A percentile compares a stretch with the other conserved stretches of the same genome.
Evolutionary conservation across 768 basidiomycete genomes (phyloP).

Genomic region (Pulveroboletus ravenelii): DNA sequence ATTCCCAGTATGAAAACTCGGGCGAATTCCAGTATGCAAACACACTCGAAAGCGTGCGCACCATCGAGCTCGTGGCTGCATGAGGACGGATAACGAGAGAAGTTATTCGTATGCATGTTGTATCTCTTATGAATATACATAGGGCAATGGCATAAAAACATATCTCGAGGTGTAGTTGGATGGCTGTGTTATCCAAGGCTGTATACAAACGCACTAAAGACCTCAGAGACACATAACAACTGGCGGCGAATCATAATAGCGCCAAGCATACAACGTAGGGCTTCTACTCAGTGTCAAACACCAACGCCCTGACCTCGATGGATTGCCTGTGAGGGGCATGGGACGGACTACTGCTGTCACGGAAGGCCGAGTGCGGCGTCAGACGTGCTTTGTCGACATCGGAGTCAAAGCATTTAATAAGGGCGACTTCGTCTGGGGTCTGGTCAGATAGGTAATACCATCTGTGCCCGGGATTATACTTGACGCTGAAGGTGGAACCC

Average conservation of each 20-base stretch:
- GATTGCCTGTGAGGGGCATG: constrained; percentile 39
- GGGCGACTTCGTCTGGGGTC: constrained; percentile 38
- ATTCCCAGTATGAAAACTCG: constrained; percentile 69
- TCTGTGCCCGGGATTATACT: constrained; percentile 33
- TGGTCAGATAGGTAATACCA: constrained; percentile 39
- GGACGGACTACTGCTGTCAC: constrained; percentile 31
- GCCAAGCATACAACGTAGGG: background rate
- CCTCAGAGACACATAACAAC: background rate
- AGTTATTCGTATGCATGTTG: background rate
- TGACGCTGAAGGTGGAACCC: constrained; percentile 34
- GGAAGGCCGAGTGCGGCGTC: constrained; percentile 42
- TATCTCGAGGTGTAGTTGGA: background rate
- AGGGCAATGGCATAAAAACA: background rate
- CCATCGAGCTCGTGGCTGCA: constrained; percentile 9
- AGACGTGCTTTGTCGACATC: constrained; percentile 35
- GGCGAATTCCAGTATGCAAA: constrained; percentile 76
- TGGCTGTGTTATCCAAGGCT: background rate
- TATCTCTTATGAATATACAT: background rate
- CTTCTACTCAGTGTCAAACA: constrained; percentile 37
- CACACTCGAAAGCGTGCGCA: constrained; percentile 32
- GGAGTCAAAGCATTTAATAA: constrained; percentile 46
- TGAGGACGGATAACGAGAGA: constrained; percentile 6
- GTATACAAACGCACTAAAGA: background rate
- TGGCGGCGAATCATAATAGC: background rate
- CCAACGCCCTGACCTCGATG: constrained; percentile 41